A percentile compares a stretch with the other conserved stretches of the same genome.
phyloP scores from a whole-genome alignment of 2,329 filamentous ascomycete genomes.

The Calonectria multiphialidica region DNA sequence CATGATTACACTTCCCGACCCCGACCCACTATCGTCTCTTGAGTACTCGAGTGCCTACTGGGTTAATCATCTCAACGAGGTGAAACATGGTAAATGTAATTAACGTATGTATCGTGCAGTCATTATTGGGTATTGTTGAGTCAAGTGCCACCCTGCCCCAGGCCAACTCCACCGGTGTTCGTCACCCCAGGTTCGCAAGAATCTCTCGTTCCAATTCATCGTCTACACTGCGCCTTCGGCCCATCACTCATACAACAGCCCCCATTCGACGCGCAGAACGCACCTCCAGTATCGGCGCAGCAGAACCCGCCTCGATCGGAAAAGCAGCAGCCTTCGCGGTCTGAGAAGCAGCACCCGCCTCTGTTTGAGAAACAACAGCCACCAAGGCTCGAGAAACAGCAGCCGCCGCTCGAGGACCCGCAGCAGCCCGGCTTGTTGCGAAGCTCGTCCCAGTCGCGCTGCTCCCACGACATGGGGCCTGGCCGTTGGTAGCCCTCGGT shows the following conservation, averaged over 20 bases:
- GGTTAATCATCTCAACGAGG: no score
- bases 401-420: constrained; percentile 23
- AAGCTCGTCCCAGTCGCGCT: constrained; percentile 9
- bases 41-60: no score
- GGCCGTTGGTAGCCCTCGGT: constrained; percentile 6
- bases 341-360: constrained; percentile 21
- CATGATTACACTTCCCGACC: no score
- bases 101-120: neutral
- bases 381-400: constrained; percentile 23
- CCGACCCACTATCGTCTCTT: no score
- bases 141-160: neutral
- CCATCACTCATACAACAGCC: neutral
- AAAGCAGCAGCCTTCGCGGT: constrained; percentile 19
- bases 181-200: neutral
- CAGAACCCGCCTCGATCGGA: constrained; percentile 19
- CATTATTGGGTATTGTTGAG: neutral
- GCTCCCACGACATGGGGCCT: constrained; percentile 19
- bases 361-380: constrained; percentile 22
- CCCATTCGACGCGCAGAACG: neutral
- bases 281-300: neutral
- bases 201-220: neutral
- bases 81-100: no score
- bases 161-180: neutral
- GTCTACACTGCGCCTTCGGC: neutral
- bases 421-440: constrained; percentile 20